A percentile compares a stretch with the other conserved stretches of the same genome.
These are phyloP conservation scores for Nicotiana sylvestris DNA, from an alignment of 257 asterid species.

Conservation along the genomic window DNA sequence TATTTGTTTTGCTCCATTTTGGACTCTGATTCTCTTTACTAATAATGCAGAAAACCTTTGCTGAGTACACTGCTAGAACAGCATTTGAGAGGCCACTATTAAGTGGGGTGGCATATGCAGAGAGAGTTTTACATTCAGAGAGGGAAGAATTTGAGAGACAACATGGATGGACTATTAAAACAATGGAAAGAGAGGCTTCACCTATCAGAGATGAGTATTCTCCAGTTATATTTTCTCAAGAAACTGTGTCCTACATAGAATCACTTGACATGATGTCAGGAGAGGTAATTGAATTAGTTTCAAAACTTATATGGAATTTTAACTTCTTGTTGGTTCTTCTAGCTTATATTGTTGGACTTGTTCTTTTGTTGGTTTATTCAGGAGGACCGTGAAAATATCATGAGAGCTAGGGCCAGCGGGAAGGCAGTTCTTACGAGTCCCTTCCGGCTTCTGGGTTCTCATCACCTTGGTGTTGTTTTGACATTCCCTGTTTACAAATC, in stretches of 20 bases:
- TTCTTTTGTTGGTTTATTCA: conserved; percentile 22
- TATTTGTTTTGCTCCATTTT: background rate
- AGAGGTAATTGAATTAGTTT: conserved; percentile 47
- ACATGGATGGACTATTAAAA: conserved; percentile 83
- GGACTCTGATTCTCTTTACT: background rate
- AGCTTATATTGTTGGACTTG: conserved; percentile 8
- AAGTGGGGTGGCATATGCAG: conserved; percentile 93
- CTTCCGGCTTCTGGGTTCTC: conserved; percentile 69
- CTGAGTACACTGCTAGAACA: conserved; percentile 83
- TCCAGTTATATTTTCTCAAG: conserved; percentile 87
- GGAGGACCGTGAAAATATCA: conserved; percentile 94
- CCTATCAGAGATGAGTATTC: conserved; percentile 86
- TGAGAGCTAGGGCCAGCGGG: conserved; percentile 87
- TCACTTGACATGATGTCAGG: conserved; percentile 98
- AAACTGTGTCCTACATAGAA: conserved; percentile 78
- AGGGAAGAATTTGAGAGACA: conserved; percentile 72
- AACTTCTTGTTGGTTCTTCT: background rate
- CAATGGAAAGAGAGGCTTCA: conserved; percentile 82
- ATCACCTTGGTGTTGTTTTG: conserved; percentile 88
- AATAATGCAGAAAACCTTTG: conserved; percentile 73
- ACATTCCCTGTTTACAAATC: conserved; percentile 85
- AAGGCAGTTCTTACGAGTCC: conserved; percentile 95
- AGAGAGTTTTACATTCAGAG: conserved; percentile 62
- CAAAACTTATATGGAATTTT: background rate
- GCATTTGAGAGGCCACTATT: conserved; percentile 91